Evolutionary conservation across 2,329 filamentous ascomycete species (phyloP), one percentile per base, ranked within the genome.

Genomic region (Spiromastix sp.): DNA sequence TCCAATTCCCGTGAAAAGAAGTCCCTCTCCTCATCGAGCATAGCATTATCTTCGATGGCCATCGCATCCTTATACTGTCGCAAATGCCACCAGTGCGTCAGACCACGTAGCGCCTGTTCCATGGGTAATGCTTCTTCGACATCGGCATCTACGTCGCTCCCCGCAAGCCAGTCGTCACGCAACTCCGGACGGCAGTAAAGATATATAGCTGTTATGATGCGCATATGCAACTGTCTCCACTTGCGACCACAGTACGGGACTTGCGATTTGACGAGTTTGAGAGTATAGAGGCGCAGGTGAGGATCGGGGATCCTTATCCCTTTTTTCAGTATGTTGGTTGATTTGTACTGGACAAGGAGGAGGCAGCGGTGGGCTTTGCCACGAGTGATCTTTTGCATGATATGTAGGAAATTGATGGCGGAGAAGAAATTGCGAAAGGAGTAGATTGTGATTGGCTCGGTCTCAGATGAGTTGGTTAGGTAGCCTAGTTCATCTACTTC

Each of bases 201-300:
- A 59, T 95, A 98, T 1, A 98, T 85, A 3, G 87, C 86, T 0
- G 91, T 98, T 54, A 98, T 98, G 52, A 96, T 87, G 37, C 89
- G 83, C 91, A 98, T 98, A 60, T 98, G 96, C 48, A 79, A 79
- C 64, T 96, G 91, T 10, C 91, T 79, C 91, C 91, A 98, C 64
- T 98, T 98, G 28, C 91, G 80, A 15, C 91, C 89, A 59, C 89
- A 96, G 67, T 94, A 98, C 1, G 91, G 91, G 4, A 98, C 91
- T 60, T 98, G 91, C 41, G 86, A 91, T 61, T 98, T 98, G 77
- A 96, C 96, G 0, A 98, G 72, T 62, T 98, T 98, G 48, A 98
- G 74, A 0, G 91, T 94, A 65, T 96, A 96, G 28, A 94, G 77
- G 4, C 91, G 79, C 26, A 98, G 70, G 50, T 85, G 74, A 2